Base-by-base conservation (phyloP, 2,329 filamentous ascomycete species). In the Hypoxylon sp. region DNA sequence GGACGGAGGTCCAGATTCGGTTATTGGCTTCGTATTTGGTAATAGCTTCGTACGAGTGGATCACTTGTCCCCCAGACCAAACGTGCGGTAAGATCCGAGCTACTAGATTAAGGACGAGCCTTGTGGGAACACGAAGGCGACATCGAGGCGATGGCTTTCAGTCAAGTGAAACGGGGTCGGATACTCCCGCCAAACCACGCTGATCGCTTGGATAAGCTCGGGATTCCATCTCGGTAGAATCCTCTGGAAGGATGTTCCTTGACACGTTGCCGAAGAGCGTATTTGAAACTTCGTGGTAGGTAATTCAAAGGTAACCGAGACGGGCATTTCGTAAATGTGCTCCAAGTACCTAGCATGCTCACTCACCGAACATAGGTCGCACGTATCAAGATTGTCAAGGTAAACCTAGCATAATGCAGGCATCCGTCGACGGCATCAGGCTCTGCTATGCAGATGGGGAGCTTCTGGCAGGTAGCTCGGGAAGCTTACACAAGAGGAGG, bases 161-260 rank as follows among this genome's bases (percentile, higher is more conserved):
- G 44, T 24, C 5, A 8, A 5, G 20, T 30, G 17, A 15, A 28
- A 58, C 22, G 46, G 46, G 41, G 11, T 58, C 64, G 64, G 64
- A 20, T 64, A 56, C 49, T 64, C 64, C 64, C 64, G 64, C 47
- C 41, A 26, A 20, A 20, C 32, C 22, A 41, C 44, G 59, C 37
- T 47, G 55, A 54, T 59, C 55, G 34, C 28, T 19, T 49, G 30
- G 39, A 37, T n/a, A 50, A 24, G 43, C 32, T 43, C 56, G 24
- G 15, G 24, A 47, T 37, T 39, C 30, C 19, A 37, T 32, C 47
- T 46, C 7, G 7, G 20, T 15, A n/a, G 22, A 19, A 43, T 19
- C 44, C 44, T 48, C 44, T 8, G 15, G 3, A 20, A 22, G 17
- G 17, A 41, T 1, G 15, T 17, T 20, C 37, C 39, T 10, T 11